Percentiles rank a stretch among this genome's conserved stretches.
Conservation (phyloP, 306 rosid genomes). For the Ammopiptanthus mongolicus region DNA sequence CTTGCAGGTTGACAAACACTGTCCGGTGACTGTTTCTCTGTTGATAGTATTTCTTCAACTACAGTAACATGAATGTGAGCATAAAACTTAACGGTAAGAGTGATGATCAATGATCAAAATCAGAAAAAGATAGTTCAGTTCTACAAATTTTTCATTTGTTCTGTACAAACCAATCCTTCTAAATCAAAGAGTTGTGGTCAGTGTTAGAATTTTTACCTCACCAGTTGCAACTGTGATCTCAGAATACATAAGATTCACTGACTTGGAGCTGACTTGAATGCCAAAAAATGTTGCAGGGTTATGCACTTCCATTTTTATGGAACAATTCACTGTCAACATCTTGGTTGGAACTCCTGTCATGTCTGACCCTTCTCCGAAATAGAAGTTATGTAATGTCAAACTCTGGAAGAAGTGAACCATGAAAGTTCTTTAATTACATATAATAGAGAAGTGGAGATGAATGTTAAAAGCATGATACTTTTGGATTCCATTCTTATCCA, state of each 20-base stretch:
- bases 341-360: constrained; percentile 82
- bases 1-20: constrained; percentile 50
- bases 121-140: neutral
- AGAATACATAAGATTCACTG: constrained; percentile 69
- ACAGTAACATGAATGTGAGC: constrained; percentile 18
- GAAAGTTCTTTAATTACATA: neutral
- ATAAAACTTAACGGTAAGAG: neutral
- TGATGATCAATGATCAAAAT: neutral
- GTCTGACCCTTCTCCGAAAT: constrained; percentile 78
- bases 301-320: constrained; percentile 56
- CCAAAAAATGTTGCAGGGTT: constrained; percentile 90
- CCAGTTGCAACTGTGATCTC: constrained; percentile 73
- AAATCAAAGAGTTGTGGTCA: neutral
- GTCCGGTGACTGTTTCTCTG: constrained; percentile 50
- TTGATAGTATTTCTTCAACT: constrained; percentile 74
- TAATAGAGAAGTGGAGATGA: neutral
- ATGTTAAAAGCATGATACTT: neutral
- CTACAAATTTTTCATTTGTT: neutral
- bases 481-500: neutral
- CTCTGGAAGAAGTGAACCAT: constrained; percentile 40
- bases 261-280: constrained; percentile 56
- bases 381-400: constrained; percentile 68
- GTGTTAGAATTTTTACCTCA: constrained; percentile 44
- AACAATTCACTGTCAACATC: constrained; percentile 73
- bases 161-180: neutral